phyloP scores from a whole-genome alignment of 2,329 filamentous ascomycete species.

The Trichoderma atrobrunneum region DNA sequence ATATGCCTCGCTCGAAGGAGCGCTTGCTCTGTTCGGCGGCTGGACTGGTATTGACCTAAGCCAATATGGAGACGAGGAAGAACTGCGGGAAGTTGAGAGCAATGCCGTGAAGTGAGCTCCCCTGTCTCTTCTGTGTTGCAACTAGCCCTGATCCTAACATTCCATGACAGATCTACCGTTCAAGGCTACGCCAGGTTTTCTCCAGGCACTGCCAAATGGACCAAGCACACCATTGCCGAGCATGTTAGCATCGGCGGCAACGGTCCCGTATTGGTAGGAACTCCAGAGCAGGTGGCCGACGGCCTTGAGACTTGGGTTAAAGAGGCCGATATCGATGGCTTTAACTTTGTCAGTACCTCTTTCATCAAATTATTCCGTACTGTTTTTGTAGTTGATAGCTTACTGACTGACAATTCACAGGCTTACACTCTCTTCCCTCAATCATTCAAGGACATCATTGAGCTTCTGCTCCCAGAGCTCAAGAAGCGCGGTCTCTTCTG shows the following conservation, averaged over 20 bases:
- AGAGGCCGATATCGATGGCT: conserved; percentile 64
- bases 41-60: conserved; percentile 63
- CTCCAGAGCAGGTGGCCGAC: conserved; percentile 37
- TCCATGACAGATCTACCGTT: conserved; percentile 45
- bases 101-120: conserved; percentile 52
- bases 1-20: conserved; percentile 61
- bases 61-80: conserved; percentile 63
- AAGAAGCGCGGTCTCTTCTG: conserved; percentile 57
- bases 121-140: too few relatives aligned
- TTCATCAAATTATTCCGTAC: neutral
- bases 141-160: neutral
- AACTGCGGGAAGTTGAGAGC: conserved; percentile 59
- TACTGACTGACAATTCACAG: conserved; percentile 27
- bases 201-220: conserved; percentile 65
- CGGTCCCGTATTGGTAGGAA: conserved; percentile 63
- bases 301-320: conserved; percentile 36
- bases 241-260: conserved; percentile 67
- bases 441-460: conserved; percentile 65
- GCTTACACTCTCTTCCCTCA: conserved; percentile 66
- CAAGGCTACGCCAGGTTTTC: conserved; percentile 55
- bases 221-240: conserved; percentile 66
- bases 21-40: conserved; percentile 67
- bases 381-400: neutral
- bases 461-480: conserved; percentile 64
- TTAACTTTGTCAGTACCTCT: conserved; percentile 60